These are phyloP conservation scores for Linum usitatissimum DNA, from an alignment of 345 rosid species.

Conservation along the genomic window DNA sequence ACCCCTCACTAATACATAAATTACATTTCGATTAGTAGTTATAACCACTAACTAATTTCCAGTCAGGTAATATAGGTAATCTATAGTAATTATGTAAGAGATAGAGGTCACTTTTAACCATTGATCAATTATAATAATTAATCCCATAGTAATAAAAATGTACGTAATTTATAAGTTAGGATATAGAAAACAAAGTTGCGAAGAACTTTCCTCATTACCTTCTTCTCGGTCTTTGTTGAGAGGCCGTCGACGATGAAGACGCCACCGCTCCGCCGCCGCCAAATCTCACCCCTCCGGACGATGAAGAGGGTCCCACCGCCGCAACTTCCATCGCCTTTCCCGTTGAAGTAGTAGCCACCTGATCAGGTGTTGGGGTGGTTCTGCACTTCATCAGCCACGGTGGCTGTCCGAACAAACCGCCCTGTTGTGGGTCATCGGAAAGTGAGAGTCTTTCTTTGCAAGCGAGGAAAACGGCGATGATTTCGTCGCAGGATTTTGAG, in stretches of 20 bases:
- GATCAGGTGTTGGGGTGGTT: too few species aligned
- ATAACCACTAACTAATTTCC: too few species aligned
- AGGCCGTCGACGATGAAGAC: neutral
- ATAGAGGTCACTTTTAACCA: too few species aligned
- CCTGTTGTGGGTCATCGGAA: neutral
- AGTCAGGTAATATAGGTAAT: too few species aligned
- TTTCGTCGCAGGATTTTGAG: slow-evolving; percentile 33
- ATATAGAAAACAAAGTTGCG: too few species aligned
- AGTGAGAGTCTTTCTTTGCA: slow-evolving; percentile 25
- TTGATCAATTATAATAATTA: neutral
- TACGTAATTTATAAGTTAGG: too few species aligned
- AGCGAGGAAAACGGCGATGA: slow-evolving; percentile 19
- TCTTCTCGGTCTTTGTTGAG: neutral
- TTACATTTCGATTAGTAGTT: too few species aligned
- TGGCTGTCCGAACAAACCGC: neutral
- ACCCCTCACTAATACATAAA: too few species aligned
- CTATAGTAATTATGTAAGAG: too few species aligned
- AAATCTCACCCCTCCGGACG: neutral
- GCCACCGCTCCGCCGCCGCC: neutral
- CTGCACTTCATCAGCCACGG: slow-evolving; percentile 27
- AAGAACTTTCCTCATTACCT: neutral
- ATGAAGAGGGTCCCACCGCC: neutral
- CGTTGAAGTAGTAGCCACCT: neutral
- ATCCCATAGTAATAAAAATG: neutral
- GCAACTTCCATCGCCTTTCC: neutral